Conservation (phyloP, 2,329 filamentous ascomycete species). For the Claviceps pazoutovae region DNA sequence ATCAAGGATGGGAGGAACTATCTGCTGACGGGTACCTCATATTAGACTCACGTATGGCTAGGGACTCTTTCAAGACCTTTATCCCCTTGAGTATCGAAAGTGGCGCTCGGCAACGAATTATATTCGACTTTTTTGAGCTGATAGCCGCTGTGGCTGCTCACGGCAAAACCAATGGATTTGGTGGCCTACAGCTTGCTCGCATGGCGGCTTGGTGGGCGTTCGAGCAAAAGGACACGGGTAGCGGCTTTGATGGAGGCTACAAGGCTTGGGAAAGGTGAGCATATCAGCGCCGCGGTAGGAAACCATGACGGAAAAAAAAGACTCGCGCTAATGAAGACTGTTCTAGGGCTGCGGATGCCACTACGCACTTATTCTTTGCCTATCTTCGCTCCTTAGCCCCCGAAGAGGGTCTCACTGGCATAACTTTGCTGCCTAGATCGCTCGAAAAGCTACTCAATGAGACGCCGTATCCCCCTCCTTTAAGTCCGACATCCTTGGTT, state of each 20-base stretch:
- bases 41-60: constrained; percentile 76
- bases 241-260: constrained; percentile 91
- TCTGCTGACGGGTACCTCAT: neutral
- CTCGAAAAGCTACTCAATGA: constrained; percentile 82
- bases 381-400: constrained; percentile 84
- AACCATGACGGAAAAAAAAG: neutral
- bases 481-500: constrained; percentile 61
- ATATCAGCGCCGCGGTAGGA: neutral
- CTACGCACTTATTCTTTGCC: constrained; percentile 94
- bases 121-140: constrained; percentile 93
- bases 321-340: constrained; percentile 1
- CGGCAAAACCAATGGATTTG: constrained; percentile 83
- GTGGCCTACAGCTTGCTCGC: constrained; percentile 82
- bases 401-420: constrained; percentile 62
- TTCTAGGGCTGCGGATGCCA: constrained; percentile 75
- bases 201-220: constrained; percentile 99
- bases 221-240: constrained; percentile 72
- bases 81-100: constrained; percentile 89
- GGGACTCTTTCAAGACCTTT: constrained; percentile 91
- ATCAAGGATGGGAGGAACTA: neutral
- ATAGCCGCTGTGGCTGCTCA: constrained; percentile 83
- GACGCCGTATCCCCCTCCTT: constrained; percentile 85
- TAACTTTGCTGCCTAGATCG: constrained; percentile 77
- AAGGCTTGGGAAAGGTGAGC: constrained; percentile 60
- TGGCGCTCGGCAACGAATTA: constrained; percentile 70